Base-by-base conservation (phyloP, 2,329 filamentous ascomycete genomes). In the Colletotrichum lentis region DNA sequence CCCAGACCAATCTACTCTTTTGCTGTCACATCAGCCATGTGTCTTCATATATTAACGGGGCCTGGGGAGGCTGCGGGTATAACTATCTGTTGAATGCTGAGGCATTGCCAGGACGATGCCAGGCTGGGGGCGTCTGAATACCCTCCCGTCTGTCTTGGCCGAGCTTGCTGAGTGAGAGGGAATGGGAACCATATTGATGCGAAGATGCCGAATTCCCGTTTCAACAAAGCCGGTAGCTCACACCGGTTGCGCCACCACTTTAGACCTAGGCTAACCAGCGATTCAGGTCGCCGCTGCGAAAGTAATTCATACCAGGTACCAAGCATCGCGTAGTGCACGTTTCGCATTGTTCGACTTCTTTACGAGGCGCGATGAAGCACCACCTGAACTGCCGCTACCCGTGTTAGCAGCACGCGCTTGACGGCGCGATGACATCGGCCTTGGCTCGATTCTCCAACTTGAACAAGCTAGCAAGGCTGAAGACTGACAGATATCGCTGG, bases 211-310 rank as follows among this genome's bases (percentile, higher is more conserved):
- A 31, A 16, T 62, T 47, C 55, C 61, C 54, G 61, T 12, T 41
- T 44, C 59, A 49, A 62, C 41, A 62, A 65, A 65, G 62, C 56
- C 41, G 41, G 8, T 31, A 27, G 37, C 16, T 49, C 18, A 50
- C 31, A 39, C 27, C 59, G 20, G n/a, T 14, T 54, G 27, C 56
- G 47, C n/a, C 20, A 18, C 50, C 10, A 39, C 31, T 6, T 27
- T 47, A 16, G 41, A 8, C 43, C 20, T 18, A n/a, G 41, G 5
- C 43, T 18, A 18, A 24, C 31, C 3, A 35, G 31, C 24, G 16
- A 39, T n/a, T 39, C 27, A 41, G 52, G 60, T 8, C 16, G 16
- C 16, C 20, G n/a, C 27, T 16, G 20, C 58, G 43, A 64, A 50
- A 64, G 61, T 20, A 47, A 6, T 8, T 22, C 5, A 16, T 12